These are phyloP conservation scores for Austropuccinia psidii DNA, from an alignment of 1,284 basidiomycete genomes.

Conservation along the genomic window DNA sequence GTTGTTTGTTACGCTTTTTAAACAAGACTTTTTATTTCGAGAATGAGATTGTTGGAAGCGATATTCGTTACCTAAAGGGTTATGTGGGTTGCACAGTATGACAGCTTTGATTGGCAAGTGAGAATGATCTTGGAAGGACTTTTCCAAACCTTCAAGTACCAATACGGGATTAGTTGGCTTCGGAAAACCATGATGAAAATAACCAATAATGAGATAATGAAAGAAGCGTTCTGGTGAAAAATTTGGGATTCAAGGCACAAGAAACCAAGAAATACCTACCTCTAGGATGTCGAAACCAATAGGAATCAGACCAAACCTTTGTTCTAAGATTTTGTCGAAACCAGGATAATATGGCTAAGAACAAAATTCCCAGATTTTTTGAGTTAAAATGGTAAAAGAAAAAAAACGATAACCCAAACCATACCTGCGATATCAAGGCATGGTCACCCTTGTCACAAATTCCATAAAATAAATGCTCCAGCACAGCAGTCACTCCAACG, in stretches of 20 bases:
- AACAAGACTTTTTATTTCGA: too few relatives aligned
- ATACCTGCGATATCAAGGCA: slow-evolving; percentile 19
- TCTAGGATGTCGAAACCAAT: slow-evolving; percentile 10
- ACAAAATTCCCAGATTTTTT: background rate
- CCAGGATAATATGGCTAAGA: slow-evolving; percentile 28
- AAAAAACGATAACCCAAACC: background rate
- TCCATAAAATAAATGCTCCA: slow-evolving; percentile 16
- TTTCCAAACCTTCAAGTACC: background rate
- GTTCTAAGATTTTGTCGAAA: slow-evolving; percentile 6
- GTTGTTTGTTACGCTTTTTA: too few relatives aligned
- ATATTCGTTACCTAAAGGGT: slow-evolving; percentile 17
- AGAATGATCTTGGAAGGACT: background rate
- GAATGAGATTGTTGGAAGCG: too few relatives aligned
- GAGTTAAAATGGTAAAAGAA: background rate
- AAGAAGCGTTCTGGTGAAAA: background rate
- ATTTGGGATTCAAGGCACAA: background rate
- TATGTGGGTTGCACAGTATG: slow-evolving; percentile 23
- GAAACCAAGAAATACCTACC: background rate
- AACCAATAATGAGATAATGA: background rate
- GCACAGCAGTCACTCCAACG: background rate
- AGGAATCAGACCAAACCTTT: background rate
- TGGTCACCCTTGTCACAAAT: slow-evolving; percentile 13
- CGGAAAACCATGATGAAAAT: background rate
- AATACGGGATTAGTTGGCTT: background rate
- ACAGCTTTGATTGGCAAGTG: slow-evolving; percentile 1